Evolutionary conservation across 306 rosid species (phyloP).

Genomic region (Vicia sativa): DNA sequence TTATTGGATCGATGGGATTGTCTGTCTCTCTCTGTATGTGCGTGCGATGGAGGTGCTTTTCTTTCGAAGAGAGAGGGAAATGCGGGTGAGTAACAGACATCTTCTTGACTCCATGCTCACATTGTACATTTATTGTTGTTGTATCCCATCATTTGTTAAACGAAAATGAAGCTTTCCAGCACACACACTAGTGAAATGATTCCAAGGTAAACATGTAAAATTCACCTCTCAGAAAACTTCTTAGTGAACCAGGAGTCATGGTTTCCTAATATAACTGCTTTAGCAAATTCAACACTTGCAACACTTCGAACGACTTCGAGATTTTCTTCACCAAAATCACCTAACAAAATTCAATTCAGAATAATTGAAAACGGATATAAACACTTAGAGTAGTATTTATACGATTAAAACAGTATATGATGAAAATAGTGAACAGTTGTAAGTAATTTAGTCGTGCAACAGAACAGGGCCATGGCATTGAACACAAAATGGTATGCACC

Average conservation of each 20-base stretch:
- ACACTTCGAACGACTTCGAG: slow-evolving; percentile 77
- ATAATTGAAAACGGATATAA: slow-evolving; percentile 24
- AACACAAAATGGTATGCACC: too few relatives aligned
- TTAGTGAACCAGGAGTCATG: slow-evolving; percentile 92
- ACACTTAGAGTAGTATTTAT: not conserved
- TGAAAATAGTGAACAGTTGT: too few relatives aligned
- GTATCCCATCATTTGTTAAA: not conserved
- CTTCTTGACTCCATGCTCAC: slow-evolving; percentile 7
- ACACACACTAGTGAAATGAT: slow-evolving; percentile 1
- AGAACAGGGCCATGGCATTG: too few relatives aligned
- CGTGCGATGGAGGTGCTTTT: not conserved
- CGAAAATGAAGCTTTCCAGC: not conserved
- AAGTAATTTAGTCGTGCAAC: too few relatives aligned
- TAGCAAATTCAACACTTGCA: slow-evolving; percentile 70
- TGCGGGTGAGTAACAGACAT: not conserved
- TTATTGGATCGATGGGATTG: slow-evolving; percentile 11
- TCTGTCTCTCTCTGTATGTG: not conserved
- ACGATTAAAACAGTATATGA: too few relatives aligned
- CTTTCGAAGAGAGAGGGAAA: not conserved
- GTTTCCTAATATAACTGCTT: slow-evolving; percentile 85
- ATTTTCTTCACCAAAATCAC: slow-evolving; percentile 96
- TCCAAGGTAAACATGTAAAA: slow-evolving; percentile 36
- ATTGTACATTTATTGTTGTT: not conserved
- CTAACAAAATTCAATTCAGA: slow-evolving; percentile 44
- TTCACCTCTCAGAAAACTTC: slow-evolving; percentile 75